A percentile compares a stretch with the other conserved stretches of the same genome.
Conservation (phyloP, 176 grass and related monocot genomes). For the Oryza nivara region DNA sequence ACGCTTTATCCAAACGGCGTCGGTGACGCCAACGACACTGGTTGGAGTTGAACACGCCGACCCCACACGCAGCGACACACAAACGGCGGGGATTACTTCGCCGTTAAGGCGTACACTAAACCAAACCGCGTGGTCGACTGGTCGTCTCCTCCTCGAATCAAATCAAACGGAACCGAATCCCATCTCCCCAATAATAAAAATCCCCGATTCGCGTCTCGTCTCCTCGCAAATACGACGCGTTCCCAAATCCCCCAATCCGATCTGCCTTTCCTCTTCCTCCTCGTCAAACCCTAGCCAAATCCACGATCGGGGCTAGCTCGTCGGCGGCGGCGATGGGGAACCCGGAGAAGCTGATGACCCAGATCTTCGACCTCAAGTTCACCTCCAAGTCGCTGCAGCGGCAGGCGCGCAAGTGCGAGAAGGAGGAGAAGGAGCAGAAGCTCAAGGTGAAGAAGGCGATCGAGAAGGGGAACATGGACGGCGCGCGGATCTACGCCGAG, state of each 20-base stretch:
- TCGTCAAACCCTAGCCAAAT: background rate
- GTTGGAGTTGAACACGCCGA: background rate
- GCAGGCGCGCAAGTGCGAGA: slow-evolving; percentile 94
- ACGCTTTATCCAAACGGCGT: background rate
- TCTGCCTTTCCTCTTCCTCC: background rate
- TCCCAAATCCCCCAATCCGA: background rate
- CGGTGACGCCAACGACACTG: background rate
- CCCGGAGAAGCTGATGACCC: slow-evolving; percentile 94
- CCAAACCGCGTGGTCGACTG: slow-evolving; percentile 39
- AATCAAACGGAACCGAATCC: background rate
- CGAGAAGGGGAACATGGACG: slow-evolving; percentile 96
- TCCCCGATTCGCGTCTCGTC: background rate
- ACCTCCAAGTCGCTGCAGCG: slow-evolving; percentile 92
- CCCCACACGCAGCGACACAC: background rate
- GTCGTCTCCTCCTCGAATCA: slow-evolving; percentile 5
- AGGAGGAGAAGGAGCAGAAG: slow-evolving; percentile 95
- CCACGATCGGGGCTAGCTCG: background rate
- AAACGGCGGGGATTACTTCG: background rate
- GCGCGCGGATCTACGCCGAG: slow-evolving; percentile 97
- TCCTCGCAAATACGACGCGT: background rate
- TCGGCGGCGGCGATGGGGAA: slow-evolving; percentile 67
- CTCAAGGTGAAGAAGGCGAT: slow-evolving; percentile 99
- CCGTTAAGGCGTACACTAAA: background rate
- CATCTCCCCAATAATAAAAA: background rate
- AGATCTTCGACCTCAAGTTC: slow-evolving; percentile 98